Percentiles rank a stretch among this genome's conserved stretches.
These are phyloP conservation scores for Colletotrichum cuscutae DNA, from an alignment of 2,329 filamentous ascomycete species.

Conservation along the genomic window DNA sequence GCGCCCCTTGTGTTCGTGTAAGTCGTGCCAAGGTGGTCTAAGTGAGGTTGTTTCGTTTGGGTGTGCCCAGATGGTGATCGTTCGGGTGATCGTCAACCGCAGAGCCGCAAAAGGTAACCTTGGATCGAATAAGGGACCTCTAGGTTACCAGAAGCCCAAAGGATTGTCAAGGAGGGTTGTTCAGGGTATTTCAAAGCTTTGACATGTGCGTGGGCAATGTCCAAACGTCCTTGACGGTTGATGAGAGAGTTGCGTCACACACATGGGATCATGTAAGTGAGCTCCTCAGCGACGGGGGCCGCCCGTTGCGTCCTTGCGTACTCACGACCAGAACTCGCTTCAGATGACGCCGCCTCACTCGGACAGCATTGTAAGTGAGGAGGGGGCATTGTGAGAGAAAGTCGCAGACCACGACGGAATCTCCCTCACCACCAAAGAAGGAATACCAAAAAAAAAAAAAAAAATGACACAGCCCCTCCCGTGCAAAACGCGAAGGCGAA, in stretches of 20 bases:
- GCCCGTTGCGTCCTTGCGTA: constrained; percentile 1
- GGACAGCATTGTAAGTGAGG: too few relatives aligned
- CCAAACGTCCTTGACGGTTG: neutral
- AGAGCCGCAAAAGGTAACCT: constrained; percentile 2
- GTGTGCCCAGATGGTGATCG: neutral
- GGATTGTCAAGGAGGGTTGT: neutral
- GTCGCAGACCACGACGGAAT: neutral
- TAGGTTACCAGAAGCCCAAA: neutral
- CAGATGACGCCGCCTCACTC: neutral
- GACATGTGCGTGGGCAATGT: neutral
- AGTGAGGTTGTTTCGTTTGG: neutral
- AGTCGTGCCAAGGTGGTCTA: neutral
- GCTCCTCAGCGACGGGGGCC: neutral
- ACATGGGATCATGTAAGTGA: neutral
- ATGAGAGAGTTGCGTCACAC: neutral
- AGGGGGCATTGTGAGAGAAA: neutral
- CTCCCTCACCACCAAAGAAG: neutral
- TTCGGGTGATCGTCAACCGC: neutral
- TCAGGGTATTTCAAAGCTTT: constrained; percentile 29
- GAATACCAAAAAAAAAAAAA: neutral
- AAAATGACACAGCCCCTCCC: neutral
- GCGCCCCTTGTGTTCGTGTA: neutral
- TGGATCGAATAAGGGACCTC: too few relatives aligned
- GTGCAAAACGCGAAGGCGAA: constrained; percentile 3
- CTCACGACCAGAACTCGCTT: neutral